Evolutionary conservation across 768 basidiomycete genomes (phyloP), one percentile per base, ranked within the genome.

Genomic region (Cantharellus cinnabarinus): DNA sequence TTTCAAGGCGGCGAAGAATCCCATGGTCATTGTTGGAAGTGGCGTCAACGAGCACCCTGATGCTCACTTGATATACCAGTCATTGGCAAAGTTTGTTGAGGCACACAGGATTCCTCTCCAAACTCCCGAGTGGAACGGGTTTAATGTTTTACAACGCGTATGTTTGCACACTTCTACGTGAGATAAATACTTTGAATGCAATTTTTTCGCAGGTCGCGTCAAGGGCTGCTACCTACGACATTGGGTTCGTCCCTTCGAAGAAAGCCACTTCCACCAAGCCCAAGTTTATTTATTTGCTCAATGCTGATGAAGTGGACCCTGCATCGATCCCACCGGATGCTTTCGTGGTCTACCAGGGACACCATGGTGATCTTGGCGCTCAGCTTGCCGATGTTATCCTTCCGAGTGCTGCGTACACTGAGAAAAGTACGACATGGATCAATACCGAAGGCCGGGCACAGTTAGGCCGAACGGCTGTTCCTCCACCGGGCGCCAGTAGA

Each of bases 321-420:
- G 78, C 80, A 56, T 79, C 84, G 2, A 93, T 99, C 61, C 93
- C 95, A 39, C 74, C 78, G 59, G 79, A 89, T 65, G 90, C 94
- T 2, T 98, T 98, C 66, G 93, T 98, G 52, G 94, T 99, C 10
- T 99, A 99, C 70, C 95, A 98, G 67, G 95, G 95, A 41, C 93
- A 97, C 70, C 95, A 99, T 67, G 95, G 95, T 65, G 95, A 99
- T 69, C 75, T 89, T 58, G 94, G 95, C 41, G 95, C 95, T 2
- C 88, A 90, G 66, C 81, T 91, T 34, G 95, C 95, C n/a, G 95
- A 99, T 67, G 90, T 98, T 60, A 89, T 87, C 69, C 73, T 98
- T 15, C 95, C 95, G 14, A 89, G 78, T 4, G 79, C 84, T 14
- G 95, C 95, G 2, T 97, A 95, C 72, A 98, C 94, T 2, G 95